Evolutionary conservation across 352 stramenopile genomes (phyloP).

Genomic region (Phytophthora capsici): DNA sequence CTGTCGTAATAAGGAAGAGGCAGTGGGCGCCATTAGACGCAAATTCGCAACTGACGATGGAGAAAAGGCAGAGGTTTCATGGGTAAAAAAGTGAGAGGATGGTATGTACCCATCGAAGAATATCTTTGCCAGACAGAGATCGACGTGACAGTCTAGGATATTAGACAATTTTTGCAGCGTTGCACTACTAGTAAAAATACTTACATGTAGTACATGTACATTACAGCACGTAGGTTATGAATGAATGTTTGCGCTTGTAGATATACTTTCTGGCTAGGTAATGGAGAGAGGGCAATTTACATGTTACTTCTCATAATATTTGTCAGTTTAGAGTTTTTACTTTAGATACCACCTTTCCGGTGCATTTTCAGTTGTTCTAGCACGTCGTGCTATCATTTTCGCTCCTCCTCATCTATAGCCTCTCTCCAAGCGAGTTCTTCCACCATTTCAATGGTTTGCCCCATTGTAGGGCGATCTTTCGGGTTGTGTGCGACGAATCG

Average conservation of each 20-base stretch:
- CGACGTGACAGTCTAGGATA: no score
- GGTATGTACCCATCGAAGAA: background rate
- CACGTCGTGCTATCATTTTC: background rate
- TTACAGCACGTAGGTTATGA: no score
- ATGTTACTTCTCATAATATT: background rate
- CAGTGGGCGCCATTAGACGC: background rate
- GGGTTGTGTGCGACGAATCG: slow-evolving; percentile 27
- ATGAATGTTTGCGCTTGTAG: no score
- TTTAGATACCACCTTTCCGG: slow-evolving; percentile 1
- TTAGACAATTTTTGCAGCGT: no score
- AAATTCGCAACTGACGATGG: slow-evolving; percentile 14
- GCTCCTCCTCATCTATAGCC: slow-evolving; percentile 11
- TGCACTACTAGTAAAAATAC: no score
- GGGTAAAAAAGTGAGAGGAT: no score
- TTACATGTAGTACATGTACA: no score
- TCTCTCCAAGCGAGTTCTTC: slow-evolving; percentile 27
- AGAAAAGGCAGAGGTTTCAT: background rate
- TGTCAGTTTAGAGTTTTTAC: slow-evolving; percentile 1
- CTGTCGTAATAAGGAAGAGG: background rate
- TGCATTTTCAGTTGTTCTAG: background rate
- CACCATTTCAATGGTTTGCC: slow-evolving; percentile 27
- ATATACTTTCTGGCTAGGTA: no score
- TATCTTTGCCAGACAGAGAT: background rate
- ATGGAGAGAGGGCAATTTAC: no score
- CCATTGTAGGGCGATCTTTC: slow-evolving; percentile 21